Evolutionary conservation across 2,329 filamentous ascomycete species (phyloP), one percentile per base, ranked within the genome.

Genomic region (Ampelomyces quisqualis): DNA sequence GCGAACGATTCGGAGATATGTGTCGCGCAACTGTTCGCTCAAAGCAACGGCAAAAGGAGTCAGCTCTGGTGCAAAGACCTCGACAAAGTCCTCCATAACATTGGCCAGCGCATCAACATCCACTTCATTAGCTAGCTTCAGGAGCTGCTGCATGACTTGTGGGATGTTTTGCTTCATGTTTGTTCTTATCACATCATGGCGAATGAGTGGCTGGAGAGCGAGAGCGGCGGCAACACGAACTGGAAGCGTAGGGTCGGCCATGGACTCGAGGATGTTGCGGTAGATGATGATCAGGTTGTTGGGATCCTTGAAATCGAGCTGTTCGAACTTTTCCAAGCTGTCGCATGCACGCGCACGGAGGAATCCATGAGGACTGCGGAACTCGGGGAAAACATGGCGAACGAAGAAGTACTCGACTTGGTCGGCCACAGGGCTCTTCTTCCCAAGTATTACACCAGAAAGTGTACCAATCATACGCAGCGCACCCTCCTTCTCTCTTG

Each of bases 61-160:
- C 32, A 98, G 79, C 67, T 98, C 93, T 2, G 89, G 80, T n/a
- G 93, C 91, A 64, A 98, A 98, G 2, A 97, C 90, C 69, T 98
- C 93, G 31, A 98, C 93, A 64, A 98, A 98, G 64, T 98, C 93
- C 70, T 98, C 93, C 93, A 98, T 98, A 26, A 98, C 93, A 62
- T 97, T 97, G 15, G 93, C 91, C 27, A 98, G 77, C 4, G 93
- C 90, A 69, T 98, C 93, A 33, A 98, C 91, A 64, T 98, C 93
- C 43, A 94, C 93, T 71, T 98, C 93, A 64, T 98, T 98, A 19
- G 93, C 91, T 42, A 98, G 76, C 73, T 97, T 97, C 39, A 98
- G 78, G 10, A 98, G 79, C 70, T 98, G 91, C 72, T 97, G 94
- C 93, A 98, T 98, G 62, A 98, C 97, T 61, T 95, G 94, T 11